Conservation (phyloP, 2,329 filamentous ascomycete species). For the Cladophialophora yegresii region DNA sequence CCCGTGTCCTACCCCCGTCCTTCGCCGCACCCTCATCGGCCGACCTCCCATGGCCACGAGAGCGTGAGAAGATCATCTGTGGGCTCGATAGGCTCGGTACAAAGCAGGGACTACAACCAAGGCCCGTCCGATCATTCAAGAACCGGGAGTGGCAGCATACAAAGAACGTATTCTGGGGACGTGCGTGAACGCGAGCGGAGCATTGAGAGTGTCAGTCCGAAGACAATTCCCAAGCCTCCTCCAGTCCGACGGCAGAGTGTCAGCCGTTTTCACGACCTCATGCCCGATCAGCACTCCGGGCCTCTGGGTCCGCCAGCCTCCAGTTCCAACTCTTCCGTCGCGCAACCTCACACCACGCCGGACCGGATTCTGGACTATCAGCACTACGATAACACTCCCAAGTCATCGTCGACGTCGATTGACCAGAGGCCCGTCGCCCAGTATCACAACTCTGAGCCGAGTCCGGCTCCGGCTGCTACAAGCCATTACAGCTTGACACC, state of each 20-base stretch:
- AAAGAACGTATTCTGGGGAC: conserved; percentile 33
- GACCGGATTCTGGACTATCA: conserved; percentile 22
- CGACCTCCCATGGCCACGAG: conserved; percentile 36
- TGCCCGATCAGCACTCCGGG: conserved; percentile 15
- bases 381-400: conserved; percentile 24
- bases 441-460: conserved; percentile 24
- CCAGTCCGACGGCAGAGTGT: conserved; percentile 29
- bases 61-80: conserved; percentile 30
- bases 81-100: conserved; percentile 32
- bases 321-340: conserved; percentile 6
- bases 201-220: conserved; percentile 37
- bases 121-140: conserved; percentile 24
- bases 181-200: conserved; percentile 35
- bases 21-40: conserved; percentile 33
- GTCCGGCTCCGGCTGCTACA: conserved; percentile 18
- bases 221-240: conserved; percentile 36
- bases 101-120: conserved; percentile 32
- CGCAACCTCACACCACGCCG: conserved; percentile 21
- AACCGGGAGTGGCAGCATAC: conserved; percentile 30
- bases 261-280: conserved; percentile 18
- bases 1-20: conserved; percentile 33
- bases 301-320: conserved; percentile 13
- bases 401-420: conserved; percentile 23
- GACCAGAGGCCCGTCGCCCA: conserved; percentile 24
- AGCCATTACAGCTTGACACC: conserved; percentile 23